phyloP scores from a whole-genome alignment of 176 grass and related monocot genomes.

The Aegilops speltoides region DNA sequence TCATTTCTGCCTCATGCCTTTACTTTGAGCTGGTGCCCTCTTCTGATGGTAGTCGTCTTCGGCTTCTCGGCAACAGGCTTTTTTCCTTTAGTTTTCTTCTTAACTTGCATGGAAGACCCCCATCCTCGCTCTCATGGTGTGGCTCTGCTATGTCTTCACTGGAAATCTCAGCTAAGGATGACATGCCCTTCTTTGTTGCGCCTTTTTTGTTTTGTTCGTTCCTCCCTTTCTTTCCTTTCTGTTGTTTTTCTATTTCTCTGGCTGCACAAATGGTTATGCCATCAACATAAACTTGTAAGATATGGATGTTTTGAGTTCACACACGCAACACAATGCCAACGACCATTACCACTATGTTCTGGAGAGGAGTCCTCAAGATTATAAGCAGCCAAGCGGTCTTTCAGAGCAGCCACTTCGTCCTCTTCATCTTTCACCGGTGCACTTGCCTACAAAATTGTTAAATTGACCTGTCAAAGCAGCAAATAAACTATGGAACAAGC shows the following conservation, averaged over 20 bases:
- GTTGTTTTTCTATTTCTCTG: slow-evolving; percentile 30
- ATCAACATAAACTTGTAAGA: slow-evolving; percentile 13
- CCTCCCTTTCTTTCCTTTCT: slow-evolving; percentile 3
- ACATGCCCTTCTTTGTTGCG: slow-evolving; percentile 22
- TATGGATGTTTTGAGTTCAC: background rate
- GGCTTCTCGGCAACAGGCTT: slow-evolving; percentile 43
- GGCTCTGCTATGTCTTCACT: slow-evolving; percentile 26
- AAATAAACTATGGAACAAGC: background rate
- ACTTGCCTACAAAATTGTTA: background rate
- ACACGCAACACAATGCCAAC: background rate
- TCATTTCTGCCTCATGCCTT: slow-evolving; percentile 30
- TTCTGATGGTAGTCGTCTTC: background rate
- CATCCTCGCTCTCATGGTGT: slow-evolving; percentile 27
- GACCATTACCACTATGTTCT: slow-evolving; percentile 32
- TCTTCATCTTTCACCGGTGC: slow-evolving; percentile 39
- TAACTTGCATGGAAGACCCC: slow-evolving; percentile 23
- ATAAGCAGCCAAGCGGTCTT: slow-evolving; percentile 45
- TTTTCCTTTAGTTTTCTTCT: slow-evolving; percentile 52
- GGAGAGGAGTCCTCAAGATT: slow-evolving; percentile 33
- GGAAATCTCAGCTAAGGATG: slow-evolving; percentile 30
- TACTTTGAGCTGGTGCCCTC: slow-evolving; percentile 31
- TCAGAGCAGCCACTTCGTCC: slow-evolving; percentile 25
- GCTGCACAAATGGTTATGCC: slow-evolving; percentile 33
- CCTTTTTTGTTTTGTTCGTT: slow-evolving; percentile 50
- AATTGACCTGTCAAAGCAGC: background rate